Conservation (phyloP, 305 asterid species). For the Fraxinus angustifolia region DNA sequence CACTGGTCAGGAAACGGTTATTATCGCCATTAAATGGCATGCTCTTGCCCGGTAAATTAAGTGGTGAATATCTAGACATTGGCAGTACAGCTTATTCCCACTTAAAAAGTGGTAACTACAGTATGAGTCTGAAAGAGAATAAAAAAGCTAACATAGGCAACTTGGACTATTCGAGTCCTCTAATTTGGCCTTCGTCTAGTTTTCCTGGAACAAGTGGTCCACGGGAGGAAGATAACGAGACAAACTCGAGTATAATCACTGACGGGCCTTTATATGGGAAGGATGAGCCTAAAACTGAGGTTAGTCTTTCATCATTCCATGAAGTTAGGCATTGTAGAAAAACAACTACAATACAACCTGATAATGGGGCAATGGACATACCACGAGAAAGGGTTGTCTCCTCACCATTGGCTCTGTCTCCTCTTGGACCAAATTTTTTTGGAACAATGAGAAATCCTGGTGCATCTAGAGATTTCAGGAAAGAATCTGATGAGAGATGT, state of each 20-base stretch:
- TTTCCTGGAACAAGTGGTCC: constrained; percentile 29
- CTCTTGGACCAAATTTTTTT: constrained; percentile 72
- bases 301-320: constrained; percentile 32
- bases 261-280: constrained; percentile 54
- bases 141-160: constrained; percentile 57
- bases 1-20: constrained; percentile 56
- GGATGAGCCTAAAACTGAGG: constrained; percentile 22
- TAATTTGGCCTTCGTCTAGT: constrained; percentile 32
- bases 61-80: constrained; percentile 47
- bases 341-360: constrained; percentile 24
- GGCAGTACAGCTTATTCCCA: constrained; percentile 31
- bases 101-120: constrained; percentile 25
- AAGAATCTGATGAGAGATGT: constrained; percentile 42
- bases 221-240: constrained; percentile 33
- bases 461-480: constrained; percentile 29
- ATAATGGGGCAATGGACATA: constrained; percentile 30
- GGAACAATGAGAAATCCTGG: constrained; percentile 37
- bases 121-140: constrained; percentile 43
- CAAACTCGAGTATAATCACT: constrained; percentile 34
- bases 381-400: constrained; percentile 35
- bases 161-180: constrained; percentile 34
- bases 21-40: constrained; percentile 62
- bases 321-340: constrained; percentile 25
- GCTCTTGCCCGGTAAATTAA: constrained; percentile 41
- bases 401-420: constrained; percentile 61